Evolutionary conservation across 164 flowering plant species (phyloP).

Genomic region (Paratinospora sagittata): DNA sequence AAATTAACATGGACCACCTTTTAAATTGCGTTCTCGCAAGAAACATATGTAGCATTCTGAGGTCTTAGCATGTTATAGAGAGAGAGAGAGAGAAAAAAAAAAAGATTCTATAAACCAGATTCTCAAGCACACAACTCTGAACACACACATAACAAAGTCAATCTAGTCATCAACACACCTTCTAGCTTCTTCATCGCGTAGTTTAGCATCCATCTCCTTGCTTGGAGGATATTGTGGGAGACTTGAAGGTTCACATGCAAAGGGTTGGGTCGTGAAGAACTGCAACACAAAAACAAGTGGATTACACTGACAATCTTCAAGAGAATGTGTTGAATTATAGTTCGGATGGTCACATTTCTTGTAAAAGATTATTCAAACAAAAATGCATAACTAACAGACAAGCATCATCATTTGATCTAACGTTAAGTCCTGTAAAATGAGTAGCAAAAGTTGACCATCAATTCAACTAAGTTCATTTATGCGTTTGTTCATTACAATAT

Average conservation of each 20-base stretch:
- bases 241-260: slow-evolving; percentile 90
- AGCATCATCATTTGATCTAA: too few species aligned
- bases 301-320: neutral
- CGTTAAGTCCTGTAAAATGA: too few species aligned
- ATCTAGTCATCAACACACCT: slow-evolving; percentile 36
- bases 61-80: neutral
- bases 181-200: slow-evolving; percentile 88
- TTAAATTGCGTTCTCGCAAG: neutral
- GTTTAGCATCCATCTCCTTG: slow-evolving; percentile 96
- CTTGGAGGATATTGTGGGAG: slow-evolving; percentile 94
- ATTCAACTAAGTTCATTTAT: too few species aligned
- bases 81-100: too few species aligned
- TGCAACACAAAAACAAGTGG: slow-evolving; percentile 25
- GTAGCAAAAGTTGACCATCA: too few species aligned
- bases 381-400: too few species aligned
- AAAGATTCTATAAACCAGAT: neutral
- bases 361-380: too few species aligned
- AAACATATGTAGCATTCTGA: neutral
- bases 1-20: neutral
- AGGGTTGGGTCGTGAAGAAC: slow-evolving; percentile 79
- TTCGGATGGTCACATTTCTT: too few species aligned
- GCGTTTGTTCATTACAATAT: too few species aligned
- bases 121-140: neutral
- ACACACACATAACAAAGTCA: neutral
- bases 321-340: neutral